Base-by-base conservation (phyloP, 2,329 filamentous ascomycete genomes). In the Simplicillium sp. region DNA sequence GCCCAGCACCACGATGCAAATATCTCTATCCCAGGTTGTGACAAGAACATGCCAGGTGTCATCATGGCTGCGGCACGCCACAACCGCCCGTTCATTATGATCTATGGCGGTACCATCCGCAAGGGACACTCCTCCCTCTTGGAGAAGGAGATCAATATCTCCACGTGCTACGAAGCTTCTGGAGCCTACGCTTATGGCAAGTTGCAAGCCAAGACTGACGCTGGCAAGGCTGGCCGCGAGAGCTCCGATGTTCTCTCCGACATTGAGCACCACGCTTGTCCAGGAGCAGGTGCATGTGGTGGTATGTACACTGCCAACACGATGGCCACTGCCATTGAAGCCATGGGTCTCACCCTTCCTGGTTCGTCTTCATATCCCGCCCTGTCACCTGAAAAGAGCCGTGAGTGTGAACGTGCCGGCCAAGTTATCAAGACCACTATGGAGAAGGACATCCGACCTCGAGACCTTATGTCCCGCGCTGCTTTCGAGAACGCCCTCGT, bases 1-100 rank as follows among this genome's bases (percentile, higher is more conserved):
- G 90, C 86, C 5, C 89, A 96, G 59, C 84, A 84, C 51, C 87
- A 96, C 61, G 90, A 96, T 58, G 90, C 88, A 44, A 94, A 89
- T 60, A 89, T 96, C 58, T 81, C 86, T 25, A 90, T 96, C 51
- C 88, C 90, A 0, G 89, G 89, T 11, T 96, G 89, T 60, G 89
- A 96, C 67, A 96, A 96, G 75, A 96, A 96, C 61, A 96, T 96
- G 90, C 89, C 89, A 0, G 89, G 89, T 48, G 83, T 86, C 13
- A 71, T 92, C 47, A 95, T 95, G 82, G 88, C 85, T 1, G 88
- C 92, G 55, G 87, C 86, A 12, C 77, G 90, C 43, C 87, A 94
- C 64, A 96, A 96, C 63, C 77, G 90, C 9, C 90, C 90, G 4
- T 92, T 87, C 37, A 70, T 96, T 57, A 95, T 96, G 88, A 83